Base-by-base conservation (phyloP, 768 basidiomycete genomes). In the Tricholomella constricta region DNA sequence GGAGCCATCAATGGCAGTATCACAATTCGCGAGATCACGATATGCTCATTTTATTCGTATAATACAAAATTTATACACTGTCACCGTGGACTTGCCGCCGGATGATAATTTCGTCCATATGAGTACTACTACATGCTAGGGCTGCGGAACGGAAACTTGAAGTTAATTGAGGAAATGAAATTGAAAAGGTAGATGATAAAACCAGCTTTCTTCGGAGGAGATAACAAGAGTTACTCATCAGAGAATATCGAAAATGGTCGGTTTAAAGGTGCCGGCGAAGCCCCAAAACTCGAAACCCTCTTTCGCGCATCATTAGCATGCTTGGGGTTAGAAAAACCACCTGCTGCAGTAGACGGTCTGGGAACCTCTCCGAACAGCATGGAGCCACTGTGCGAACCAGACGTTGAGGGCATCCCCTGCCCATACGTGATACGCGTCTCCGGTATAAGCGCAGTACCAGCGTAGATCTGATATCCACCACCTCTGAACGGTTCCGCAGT, bases 181-280 rank as follows among this genome's bases (percentile, higher is more conserved):
- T 31, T 6, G 35, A n/a, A n/a, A 36, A 36, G 9, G 5, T n/a
- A n/a, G 35, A 36, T 4, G 35, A n/a, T 4, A 5, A n/a, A 6
- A 36, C 10, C n/a, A 19, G 6, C 40, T 5, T 4, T 3, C 6
- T 20, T 11, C 5, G 41, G 23, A 43, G 25, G 22, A 43, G 25
- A 14, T 11, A 23, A 5, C 19, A 44, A 45, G 25, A 32, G 3
- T 54, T 44, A 52, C 8, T 49, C 44, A 7, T 55, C 57, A 15
- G 51, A 59, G 48, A 46, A 55, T 31, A 59, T 37, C 14, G 54
- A 52, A 32, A 55, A 48, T 14, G 57, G 47, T 25, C 53, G 31
- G 19, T 48, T 31, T 17, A 58, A 34, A 8, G 53, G 47, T 35
- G 47, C 50, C 40, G 57, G 57, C 1, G 50, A 55, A 45, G 27